Conservation (phyloP, 139 green algal species). For the Auxenochlorella pyrenoidosa region DNA sequence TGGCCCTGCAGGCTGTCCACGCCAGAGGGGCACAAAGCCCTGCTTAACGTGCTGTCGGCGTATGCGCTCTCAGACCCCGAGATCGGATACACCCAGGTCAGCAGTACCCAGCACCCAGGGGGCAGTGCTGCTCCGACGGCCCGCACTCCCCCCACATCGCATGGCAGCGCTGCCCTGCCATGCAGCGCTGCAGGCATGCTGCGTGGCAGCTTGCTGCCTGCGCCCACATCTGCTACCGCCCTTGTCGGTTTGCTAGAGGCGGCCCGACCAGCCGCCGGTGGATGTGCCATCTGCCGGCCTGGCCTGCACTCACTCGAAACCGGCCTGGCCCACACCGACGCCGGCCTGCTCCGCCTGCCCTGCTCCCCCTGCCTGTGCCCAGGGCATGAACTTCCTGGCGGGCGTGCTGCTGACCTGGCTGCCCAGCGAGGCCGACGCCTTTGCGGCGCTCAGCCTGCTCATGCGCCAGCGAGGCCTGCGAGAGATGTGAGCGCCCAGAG, state of each 20-base stretch:
- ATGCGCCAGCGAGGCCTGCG: slow-evolving; percentile 78
- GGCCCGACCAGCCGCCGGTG: no score
- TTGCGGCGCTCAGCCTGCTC: slow-evolving; percentile 74
- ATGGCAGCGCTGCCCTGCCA: no score
- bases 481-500: slow-evolving; percentile 35
- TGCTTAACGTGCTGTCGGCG: slow-evolving; percentile 72
- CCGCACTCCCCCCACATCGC: no score
- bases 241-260: no score
- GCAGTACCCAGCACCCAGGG: neutral
- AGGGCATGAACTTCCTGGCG: slow-evolving; percentile 57
- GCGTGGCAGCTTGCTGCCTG: neutral
- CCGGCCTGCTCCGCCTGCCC: neutral
- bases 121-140: no score
- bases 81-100: slow-evolving; percentile 70
- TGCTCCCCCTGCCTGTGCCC: neutral
- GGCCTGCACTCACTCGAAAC: no score
- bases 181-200: neutral
- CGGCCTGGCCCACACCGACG: no score
- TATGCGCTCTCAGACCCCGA: slow-evolving; percentile 82
- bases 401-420: slow-evolving; percentile 72
- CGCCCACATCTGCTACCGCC: neutral
- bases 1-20: slow-evolving; percentile 45
- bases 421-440: slow-evolving; percentile 70
- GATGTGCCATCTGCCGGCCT: no score
- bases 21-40: slow-evolving; percentile 54